phyloP scores from a whole-genome alignment of 2,329 filamentous ascomycete species.

The Ophiostoma pallidulum region DNA sequence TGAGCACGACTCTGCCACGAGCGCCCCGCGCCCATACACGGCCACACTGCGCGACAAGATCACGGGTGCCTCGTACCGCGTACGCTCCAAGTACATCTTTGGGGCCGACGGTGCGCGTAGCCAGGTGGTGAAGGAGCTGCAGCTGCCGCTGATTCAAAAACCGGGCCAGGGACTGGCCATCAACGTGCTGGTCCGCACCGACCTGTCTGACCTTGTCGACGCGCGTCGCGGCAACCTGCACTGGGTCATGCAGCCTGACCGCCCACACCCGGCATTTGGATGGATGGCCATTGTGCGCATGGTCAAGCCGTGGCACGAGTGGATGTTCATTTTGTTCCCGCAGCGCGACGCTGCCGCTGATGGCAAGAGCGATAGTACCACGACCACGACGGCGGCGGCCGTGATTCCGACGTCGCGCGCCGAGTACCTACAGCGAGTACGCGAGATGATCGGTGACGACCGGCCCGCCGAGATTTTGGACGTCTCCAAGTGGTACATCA shows the following conservation, averaged over 20 bases:
- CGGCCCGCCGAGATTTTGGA: slow-evolving; percentile 42
- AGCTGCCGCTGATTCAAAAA: slow-evolving; percentile 26
- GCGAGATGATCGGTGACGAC: slow-evolving; percentile 46
- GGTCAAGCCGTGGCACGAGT: slow-evolving; percentile 56
- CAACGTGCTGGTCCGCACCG: slow-evolving; percentile 33
- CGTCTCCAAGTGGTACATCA: slow-evolving; percentile 50
- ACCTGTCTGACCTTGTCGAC: slow-evolving; percentile 40
- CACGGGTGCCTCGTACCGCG: slow-evolving; percentile 23
- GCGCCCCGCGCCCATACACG: slow-evolving; percentile 26
- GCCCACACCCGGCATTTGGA: slow-evolving; percentile 40
- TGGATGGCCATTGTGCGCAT: slow-evolving; percentile 44
- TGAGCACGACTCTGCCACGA: slow-evolving; percentile 18
- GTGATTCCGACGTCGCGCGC: neutral
- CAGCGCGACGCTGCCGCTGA: slow-evolving; percentile 35
- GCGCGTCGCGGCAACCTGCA: slow-evolving; percentile 49
- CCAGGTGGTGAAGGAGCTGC: slow-evolving; percentile 28
- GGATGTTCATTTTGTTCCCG: slow-evolving; percentile 48
- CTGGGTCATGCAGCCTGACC: slow-evolving; percentile 48
- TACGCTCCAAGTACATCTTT: slow-evolving; percentile 48
- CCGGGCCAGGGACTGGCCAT: slow-evolving; percentile 28
- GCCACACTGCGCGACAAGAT: slow-evolving; percentile 20
- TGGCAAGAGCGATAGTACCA: no score
- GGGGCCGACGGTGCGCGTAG: slow-evolving; percentile 45
- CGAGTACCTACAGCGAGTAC: slow-evolving; percentile 26
- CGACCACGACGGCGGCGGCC: neutral